phyloP scores from a whole-genome alignment of 1,284 basidiomycete species.

The Ceratobasidium sp. region DNA sequence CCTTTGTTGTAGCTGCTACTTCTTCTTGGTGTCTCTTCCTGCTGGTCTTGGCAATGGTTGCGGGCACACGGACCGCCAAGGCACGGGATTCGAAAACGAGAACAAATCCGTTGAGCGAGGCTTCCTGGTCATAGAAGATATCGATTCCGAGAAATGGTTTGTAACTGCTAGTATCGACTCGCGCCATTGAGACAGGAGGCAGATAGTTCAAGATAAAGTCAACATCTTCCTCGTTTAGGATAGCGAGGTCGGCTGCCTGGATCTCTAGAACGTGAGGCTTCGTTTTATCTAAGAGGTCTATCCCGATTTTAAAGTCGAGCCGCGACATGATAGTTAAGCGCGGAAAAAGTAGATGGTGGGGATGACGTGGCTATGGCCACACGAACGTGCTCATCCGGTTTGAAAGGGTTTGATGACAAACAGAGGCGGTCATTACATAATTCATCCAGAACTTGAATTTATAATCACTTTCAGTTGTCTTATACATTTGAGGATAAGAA shows the following conservation, averaged over 20 bases:
- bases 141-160: constrained; percentile 16
- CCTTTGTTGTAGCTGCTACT: neutral
- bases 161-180: neutral
- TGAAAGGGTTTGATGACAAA: no score
- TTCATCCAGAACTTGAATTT: no score
- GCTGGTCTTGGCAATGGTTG: neutral
- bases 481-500: no score
- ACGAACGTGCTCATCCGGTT: neutral
- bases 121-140: constrained; percentile 16
- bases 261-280: neutral
- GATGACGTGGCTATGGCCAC: constrained; percentile 34
- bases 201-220: neutral
- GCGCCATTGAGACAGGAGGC: neutral
- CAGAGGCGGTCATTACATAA: no score
- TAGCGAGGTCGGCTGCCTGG: neutral
- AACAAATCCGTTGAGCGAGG: constrained; percentile 2
- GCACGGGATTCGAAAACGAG: constrained; percentile 2
- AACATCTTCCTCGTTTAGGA: constrained; percentile 11
- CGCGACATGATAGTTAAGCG: neutral
- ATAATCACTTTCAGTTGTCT: no score
- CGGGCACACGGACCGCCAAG: constrained; percentile 17
- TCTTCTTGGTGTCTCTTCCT: neutral
- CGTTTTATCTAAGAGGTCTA: neutral
- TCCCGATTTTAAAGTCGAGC: neutral
- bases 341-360: neutral